Base-by-base conservation (phyloP, 2,329 filamentous ascomycete species). In the Xylaria sp. region DNA sequence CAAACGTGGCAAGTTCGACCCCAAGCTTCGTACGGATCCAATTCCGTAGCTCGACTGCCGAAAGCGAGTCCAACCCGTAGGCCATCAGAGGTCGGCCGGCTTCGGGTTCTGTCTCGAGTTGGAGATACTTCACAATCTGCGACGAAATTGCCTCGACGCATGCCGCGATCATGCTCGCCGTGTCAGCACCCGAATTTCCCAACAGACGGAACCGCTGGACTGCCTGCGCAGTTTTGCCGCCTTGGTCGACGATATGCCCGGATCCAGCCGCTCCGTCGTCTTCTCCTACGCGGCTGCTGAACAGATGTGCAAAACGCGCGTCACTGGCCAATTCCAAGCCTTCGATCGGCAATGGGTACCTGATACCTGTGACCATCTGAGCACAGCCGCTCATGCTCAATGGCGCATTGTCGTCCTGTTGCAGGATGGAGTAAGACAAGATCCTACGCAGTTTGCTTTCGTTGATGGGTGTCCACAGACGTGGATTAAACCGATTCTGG, bases 51-150 rank as follows among this genome's bases (percentile, higher is more conserved):
- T 78, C 77, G 4, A 79, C 76, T 0, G 76, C 76, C 1, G 73
- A 70, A 39, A 79, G 60, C 1, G 74, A 78, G 32, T 79, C 77
- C 1, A 78, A 48, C 0, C 78, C 77, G 34, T 78, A 79, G 0
- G 70, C 68, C 4, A 71, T 67, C 5, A 78, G 65, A 0, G 75
- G 72, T 34, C 75, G 74, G 2, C 64, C 71, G 0, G 72, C 70
- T 34, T 76, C 74, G 54, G 79, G 73, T 1, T 72, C 67, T 24
- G 71, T 71, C 2, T 68, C 66, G 4, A 78, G 67, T 0, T 74
- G 69, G 19, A 79, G 68, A 4, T 68, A 68, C 58, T 73, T 74
- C 7, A 68, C 69, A 19, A 79, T 68, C 36, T 75, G 70, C 45
- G 53, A 54, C 11, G 64, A 71, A 7, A 75, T 53, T 2, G 77